Evolutionary conservation across 1,284 basidiomycete genomes (phyloP), one percentile per base, ranked within the genome.

Genomic region (Trichosporon sp.): DNA sequence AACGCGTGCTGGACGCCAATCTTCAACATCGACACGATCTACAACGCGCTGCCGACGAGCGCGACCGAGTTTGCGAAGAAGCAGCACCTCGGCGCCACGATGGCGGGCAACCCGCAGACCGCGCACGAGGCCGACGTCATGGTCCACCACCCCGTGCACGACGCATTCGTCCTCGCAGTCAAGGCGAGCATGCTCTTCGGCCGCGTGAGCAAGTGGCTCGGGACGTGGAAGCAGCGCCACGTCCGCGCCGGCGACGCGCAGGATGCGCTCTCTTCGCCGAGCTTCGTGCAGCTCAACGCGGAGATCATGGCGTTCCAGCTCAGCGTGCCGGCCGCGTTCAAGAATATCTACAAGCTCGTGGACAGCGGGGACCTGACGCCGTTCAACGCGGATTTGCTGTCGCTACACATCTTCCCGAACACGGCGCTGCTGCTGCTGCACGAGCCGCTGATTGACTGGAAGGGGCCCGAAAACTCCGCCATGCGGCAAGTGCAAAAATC

Each of bases 391-490:
- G 77, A 79, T 54, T 71, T 81, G 11, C 54, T 82, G 70, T 68
- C 74, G 26, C 70, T 82, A 6, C 80, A 83, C 70, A 72, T 81
- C 32, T 72, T 79, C 19, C 81, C 81, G 10, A 78, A 81, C 63
- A 68, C 81, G 32, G 76, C 79, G 0, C 61, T 77, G 10, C 59
- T 75, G 38, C 56, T 80, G 0, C 65, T 83, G 12, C 72, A 80
- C 67, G 81, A 83, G 74, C 77, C 76, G 4, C 81, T 83, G 68
- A 67, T 79, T 35, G 72, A 78, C 37, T 78, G 75, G 76, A 54
- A 51, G 6, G 70, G 75, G 7, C 69, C 70, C 0, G 70, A 73
- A 37, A 71, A 73, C 64, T 59, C 71, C 0, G 68, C 61, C 2
- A 46, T 75, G 14, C 71, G 68, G 1, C 64, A 71, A 8, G 56